Evolutionary conservation across 2,329 filamentous ascomycete genomes (phyloP).

Genomic region (Beauveria sp.): DNA sequence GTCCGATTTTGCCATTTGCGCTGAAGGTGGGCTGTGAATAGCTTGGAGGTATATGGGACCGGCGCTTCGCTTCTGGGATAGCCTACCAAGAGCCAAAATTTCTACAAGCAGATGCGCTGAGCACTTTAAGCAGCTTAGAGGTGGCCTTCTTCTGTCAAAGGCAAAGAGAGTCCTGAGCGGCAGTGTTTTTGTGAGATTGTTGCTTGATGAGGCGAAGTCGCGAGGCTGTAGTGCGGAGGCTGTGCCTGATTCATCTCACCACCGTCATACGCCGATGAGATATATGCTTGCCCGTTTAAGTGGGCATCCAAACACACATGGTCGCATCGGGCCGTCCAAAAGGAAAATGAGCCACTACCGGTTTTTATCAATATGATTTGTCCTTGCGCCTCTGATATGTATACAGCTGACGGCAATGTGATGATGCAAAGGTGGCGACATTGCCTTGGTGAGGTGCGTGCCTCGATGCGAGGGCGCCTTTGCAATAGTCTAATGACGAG

Average conservation of each 20-base stretch:
- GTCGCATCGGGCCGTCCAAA: no score
- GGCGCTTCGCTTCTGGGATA: not conserved
- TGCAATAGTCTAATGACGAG: no score
- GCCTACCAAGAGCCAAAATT: not conserved
- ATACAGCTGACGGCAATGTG: no score
- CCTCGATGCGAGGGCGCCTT: no score
- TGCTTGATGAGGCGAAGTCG: not conserved
- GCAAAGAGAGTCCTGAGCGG: not conserved
- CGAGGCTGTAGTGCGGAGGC: not conserved
- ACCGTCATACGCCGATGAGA: not conserved
- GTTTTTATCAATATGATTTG: no score
- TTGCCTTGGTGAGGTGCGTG: no score
- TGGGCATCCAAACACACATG: not conserved
- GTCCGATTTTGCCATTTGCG: not conserved
- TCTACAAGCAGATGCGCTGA: not conserved
- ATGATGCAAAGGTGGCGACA: no score
- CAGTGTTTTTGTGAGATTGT: not conserved
- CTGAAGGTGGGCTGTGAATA: not conserved
- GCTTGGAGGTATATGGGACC: not conserved
- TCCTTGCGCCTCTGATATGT: no score
- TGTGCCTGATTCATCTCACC: not conserved
- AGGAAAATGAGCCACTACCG: no score
- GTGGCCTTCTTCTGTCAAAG: not conserved
- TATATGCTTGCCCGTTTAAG: no score
- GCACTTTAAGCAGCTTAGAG: not conserved